phyloP scores from a whole-genome alignment of 2,329 filamentous ascomycete species.

The Penicillium sp. region DNA sequence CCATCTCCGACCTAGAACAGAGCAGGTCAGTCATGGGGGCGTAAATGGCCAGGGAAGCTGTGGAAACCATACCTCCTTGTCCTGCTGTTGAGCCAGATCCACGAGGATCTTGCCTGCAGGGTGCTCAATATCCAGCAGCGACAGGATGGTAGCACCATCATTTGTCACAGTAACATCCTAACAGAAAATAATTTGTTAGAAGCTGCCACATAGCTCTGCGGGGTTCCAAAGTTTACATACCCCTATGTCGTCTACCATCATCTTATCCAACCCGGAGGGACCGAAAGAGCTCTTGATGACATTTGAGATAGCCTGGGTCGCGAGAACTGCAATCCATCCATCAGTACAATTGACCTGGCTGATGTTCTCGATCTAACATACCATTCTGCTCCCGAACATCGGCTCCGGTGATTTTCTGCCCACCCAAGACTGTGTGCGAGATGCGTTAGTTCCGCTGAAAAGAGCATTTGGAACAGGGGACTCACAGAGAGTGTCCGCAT shows the following conservation, averaged over 20 bases:
- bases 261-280: conserved; percentile 95
- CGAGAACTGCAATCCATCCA: conserved; percentile 61
- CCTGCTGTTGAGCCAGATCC: conserved; percentile 95
- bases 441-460: conserved; percentile 30
- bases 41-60: background rate
- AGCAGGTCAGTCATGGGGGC: conserved; percentile 6
- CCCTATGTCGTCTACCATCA: conserved; percentile 99
- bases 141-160: conserved; percentile 94
- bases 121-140: conserved; percentile 92
- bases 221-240: conserved; percentile 49
- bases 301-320: conserved; percentile 96
- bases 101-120: conserved; percentile 98
- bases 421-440: conserved; percentile 67
- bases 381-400: conserved; percentile 98
- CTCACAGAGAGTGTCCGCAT: conserved; percentile 81
- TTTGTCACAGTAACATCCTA: conserved; percentile 98
- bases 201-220: conserved; percentile 17
- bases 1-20: conserved; percentile 73
- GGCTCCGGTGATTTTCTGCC: conserved; percentile 92
- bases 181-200: conserved; percentile 18
- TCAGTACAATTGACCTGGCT: conserved; percentile 3
- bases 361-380: conserved; percentile 43
- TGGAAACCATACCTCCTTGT: conserved; percentile 66
- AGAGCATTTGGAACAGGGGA: conserved; percentile 9
- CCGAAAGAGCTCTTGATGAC: conserved; percentile 99